Evolutionary conservation across 2,329 filamentous ascomycete genomes (phyloP).

Genomic region (Epichloe scottii): DNA sequence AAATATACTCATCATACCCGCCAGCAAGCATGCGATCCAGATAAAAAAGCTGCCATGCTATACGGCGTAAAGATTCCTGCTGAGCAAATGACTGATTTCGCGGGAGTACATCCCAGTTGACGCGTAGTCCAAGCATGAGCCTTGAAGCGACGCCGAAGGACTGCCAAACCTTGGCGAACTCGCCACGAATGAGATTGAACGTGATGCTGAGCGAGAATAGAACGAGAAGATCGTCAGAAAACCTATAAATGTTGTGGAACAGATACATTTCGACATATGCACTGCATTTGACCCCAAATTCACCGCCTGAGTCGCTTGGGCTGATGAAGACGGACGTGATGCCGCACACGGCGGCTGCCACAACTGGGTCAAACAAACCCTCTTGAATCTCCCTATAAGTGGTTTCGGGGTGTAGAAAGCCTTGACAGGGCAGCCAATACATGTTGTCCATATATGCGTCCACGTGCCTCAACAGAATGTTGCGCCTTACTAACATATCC

Average conservation of each 20-base stretch:
- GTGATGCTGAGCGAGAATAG: conserved; percentile 23
- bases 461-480: conserved; percentile 24
- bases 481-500: conserved; percentile 21
- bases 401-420: conserved; percentile 24
- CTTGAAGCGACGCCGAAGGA: conserved; percentile 24
- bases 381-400: conserved; percentile 24
- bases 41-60: conserved; percentile 27
- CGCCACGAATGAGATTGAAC: conserved; percentile 24
- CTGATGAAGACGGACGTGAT: conserved; percentile 24
- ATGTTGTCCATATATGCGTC: conserved; percentile 27
- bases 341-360: conserved; percentile 26
- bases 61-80: conserved; percentile 23
- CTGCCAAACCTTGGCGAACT: conserved; percentile 28
- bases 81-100: conserved; percentile 19
- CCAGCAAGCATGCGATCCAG: conserved; percentile 26
- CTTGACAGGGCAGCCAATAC: conserved; percentile 26
- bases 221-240: conserved; percentile 21
- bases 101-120: conserved; percentile 25
- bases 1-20: conserved; percentile 28
- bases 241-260: conserved; percentile 26
- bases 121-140: conserved; percentile 25
- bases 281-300: conserved; percentile 25
- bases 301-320: conserved; percentile 18
- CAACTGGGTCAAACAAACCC: conserved; percentile 21
- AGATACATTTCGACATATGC: conserved; percentile 27